Base-by-base conservation (phyloP, 495 filamentous ascomycete species). In the Penicillium argentinense region DNA sequence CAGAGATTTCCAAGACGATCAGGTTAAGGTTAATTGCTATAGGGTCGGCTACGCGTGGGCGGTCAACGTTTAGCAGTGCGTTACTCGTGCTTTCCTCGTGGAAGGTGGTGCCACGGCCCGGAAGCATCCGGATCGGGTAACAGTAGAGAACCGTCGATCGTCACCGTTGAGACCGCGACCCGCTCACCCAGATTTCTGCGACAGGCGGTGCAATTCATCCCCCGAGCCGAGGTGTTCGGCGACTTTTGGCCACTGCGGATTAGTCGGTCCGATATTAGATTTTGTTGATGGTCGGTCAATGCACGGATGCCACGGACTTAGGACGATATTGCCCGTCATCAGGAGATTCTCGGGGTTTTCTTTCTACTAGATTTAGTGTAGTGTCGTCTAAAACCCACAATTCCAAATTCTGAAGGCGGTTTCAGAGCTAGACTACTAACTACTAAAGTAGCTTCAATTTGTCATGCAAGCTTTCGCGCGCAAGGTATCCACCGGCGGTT, bases 1-100 rank as follows among this genome's bases (percentile, higher is more conserved):
- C 32, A 53, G 45, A 49, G 32, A 49, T 45, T 45, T 54, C 51
- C 30, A 37, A 9, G 2, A n/a, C 12, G 18, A 36, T 21, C 33
- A 9, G 17, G 33, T 19, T 36, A 36, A 36, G 33, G 16, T 36
- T 36, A 36, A 36, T 18, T 12, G 18, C 16, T 36, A 36, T 36
- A 36, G 33, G 33, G 21, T 36, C 33, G 33, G 21, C 16, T 36
- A 36, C n/a, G n/a, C n/a, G n/a, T n/a, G n/a, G n/a, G n/a, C n/a
- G n/a, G n/a, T n/a, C n/a, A n/a, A n/a, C n/a, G n/a, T n/a, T n/a
- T n/a, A n/a, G n/a, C n/a, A n/a, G n/a, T n/a, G n/a, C n/a, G n/a
- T n/a, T n/a, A n/a, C n/a, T n/a, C n/a, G n/a, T n/a, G n/a, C n/a
- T n/a, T n/a, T n/a, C n/a, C n/a, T n/a, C n/a, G n/a, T n/a, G n/a